Conservation (phyloP, 345 rosid genomes). For the Gossypium herbaceum region DNA sequence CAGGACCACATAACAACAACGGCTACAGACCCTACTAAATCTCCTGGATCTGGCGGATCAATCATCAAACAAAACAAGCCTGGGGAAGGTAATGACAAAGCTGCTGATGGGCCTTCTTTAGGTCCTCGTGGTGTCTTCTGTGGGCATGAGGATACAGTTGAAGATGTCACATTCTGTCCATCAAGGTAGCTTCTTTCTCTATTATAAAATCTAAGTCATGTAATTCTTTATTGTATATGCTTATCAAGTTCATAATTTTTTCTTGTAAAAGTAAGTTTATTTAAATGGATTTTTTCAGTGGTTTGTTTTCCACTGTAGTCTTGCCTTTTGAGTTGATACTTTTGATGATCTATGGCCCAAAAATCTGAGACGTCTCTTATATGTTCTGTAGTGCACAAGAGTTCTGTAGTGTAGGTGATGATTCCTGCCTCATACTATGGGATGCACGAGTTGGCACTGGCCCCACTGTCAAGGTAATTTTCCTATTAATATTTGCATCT, state of each 20-base stretch:
- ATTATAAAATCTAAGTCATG: neutral
- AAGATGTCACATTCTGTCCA: conserved; percentile 94
- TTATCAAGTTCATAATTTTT: neutral
- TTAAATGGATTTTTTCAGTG: neutral
- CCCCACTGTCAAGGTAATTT: conserved; percentile 71
- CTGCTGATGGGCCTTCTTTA: conserved; percentile 61
- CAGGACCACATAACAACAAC: conserved; percentile 86
- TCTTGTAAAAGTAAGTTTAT: neutral
- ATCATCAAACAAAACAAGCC: conserved; percentile 50
- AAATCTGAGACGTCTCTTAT: conserved; percentile 23
- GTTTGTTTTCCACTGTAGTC: neutral
- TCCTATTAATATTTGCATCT: neutral
- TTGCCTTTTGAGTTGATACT: neutral
- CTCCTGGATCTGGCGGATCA: conserved; percentile 70
- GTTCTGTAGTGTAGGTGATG: conserved; percentile 98
- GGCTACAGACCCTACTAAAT: conserved; percentile 59
- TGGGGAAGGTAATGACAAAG: conserved; percentile 38
- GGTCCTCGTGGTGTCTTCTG: conserved; percentile 92
- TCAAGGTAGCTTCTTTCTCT: conserved; percentile 59
- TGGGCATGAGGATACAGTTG: conserved; percentile 97
- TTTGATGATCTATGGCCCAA: conserved; percentile 12
- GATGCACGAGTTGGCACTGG: conserved; percentile 88
- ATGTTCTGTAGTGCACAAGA: conserved; percentile 75
- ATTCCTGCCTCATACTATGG: conserved; percentile 98
- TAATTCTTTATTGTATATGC: neutral